Evolutionary conservation across 2,329 filamentous ascomycete genomes (phyloP), one percentile per base, ranked within the genome.

Genomic region (Colletotrichum sp.): DNA sequence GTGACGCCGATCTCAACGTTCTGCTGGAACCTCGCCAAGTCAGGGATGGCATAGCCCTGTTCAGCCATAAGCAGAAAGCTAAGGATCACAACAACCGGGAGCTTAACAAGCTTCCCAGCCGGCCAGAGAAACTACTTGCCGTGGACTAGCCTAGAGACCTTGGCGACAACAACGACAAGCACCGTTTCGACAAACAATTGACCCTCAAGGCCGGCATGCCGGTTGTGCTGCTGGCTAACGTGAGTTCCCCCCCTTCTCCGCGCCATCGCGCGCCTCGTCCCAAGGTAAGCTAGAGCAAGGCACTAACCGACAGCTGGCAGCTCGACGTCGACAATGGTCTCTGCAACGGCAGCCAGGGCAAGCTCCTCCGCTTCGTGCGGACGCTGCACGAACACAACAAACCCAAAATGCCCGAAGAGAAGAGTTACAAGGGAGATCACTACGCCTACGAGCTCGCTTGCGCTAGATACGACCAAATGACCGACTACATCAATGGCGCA

Each of bases 21-120:
- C 81, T 87, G 0, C 82, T 92, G 0, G 84, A 90, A 71, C 82
- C 89, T 27, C 87, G 89, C 68, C 80, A 86, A 6, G 86, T 68
- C 6, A 39, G 28, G 12, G 13, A 72, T 27, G 70, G 48, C n/a
- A n/a, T 55, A 52, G 43, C 43, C 43, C 43, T 52, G 43, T 52
- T 52, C 43, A 52, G 43, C n/a, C 43, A 52, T 8, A 52, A 52
- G 43, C 43, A 52, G 43, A 52, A 52, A 52, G 43, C 43, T 10
- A 52, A 52, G 43, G 43, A 52, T 4, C 43, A 52, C n/a, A 52
- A 52, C 43, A 2, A 52, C 2, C n/a, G 43, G n/a, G 43, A 52
- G 43, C 43, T 52, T 4, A 52, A 22, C 6, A 52, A 52, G 43
- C 43, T 52, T 52, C 43, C 10, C n/a, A 52, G 43, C 43, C 43